Evolutionary conservation across 192 early-diverging fungal genomes (phyloP).

Genomic region (Chytriomyces sp.): DNA sequence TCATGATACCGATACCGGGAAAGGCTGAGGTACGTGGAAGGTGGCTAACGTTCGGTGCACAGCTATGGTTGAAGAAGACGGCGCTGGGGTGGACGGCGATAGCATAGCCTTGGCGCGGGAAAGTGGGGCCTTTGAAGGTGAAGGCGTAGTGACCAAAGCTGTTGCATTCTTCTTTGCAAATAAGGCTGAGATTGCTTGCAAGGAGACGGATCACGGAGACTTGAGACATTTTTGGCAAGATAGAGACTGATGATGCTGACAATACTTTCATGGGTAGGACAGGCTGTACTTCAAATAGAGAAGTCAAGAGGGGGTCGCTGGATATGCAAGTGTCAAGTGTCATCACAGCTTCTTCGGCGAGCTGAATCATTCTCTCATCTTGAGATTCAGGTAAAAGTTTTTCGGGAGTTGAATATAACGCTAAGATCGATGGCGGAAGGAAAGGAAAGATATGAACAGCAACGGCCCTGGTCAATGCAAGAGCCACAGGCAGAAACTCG

Average conservation of each 20-base stretch:
- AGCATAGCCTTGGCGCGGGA: constrained; percentile 44
- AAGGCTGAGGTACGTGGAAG: not conserved
- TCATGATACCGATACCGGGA: constrained; percentile 15
- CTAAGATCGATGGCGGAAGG: not conserved
- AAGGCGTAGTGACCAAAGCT: constrained; percentile 55
- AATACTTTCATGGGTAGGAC: not conserved
- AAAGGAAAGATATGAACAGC: not conserved
- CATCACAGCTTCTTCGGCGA: not conserved
- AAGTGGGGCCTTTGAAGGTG: constrained; percentile 12
- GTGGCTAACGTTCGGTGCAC: constrained; percentile 49
- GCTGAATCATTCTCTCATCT: not conserved
- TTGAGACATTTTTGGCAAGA: constrained; percentile 14
- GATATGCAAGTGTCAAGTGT: not conserved
- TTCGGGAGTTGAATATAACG: not conserved
- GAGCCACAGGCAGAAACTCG: constrained; percentile 7
- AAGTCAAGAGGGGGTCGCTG: not conserved
- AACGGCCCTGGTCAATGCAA: not conserved
- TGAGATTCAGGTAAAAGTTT: not conserved
- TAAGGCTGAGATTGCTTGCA: constrained; percentile 30
- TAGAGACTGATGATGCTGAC: constrained; percentile 1
- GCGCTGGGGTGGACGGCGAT: constrained; percentile 43
- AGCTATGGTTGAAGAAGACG: constrained; percentile 57
- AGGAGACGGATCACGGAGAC: constrained; percentile 8
- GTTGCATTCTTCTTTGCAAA: constrained; percentile 58
- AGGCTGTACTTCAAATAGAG: constrained; percentile 6